Evolutionary conservation across 2,329 filamentous ascomycete species (phyloP), one percentile per base, ranked within the genome.

Genomic region (Colletotrichum cuscutae): DNA sequence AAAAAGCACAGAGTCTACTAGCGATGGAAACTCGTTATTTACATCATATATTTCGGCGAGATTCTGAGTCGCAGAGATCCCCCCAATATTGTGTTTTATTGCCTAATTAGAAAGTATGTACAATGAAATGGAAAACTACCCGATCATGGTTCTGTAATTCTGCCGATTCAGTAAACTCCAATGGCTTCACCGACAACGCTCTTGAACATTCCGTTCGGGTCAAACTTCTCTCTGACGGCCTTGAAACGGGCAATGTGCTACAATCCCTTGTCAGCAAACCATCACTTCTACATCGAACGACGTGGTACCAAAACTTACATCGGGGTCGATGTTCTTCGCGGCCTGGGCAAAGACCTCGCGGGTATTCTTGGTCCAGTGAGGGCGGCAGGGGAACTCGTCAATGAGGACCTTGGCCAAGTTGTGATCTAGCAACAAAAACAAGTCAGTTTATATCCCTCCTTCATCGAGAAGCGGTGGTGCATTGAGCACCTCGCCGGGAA

Each of bases 301-400:
- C 1, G 9, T 4, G 22, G 9, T 1, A 22, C 13, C 2, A 19
- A 2, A 3, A 77, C 82, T 80, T 71, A 83, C 83, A n/a, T 80
- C 76, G 0, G 84, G 82, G 72, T 88, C 86, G 24, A 88, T 74
- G 61, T 88, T 86, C 79, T 86, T 85, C 53, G 82, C 83, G 0
- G 84, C 78, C 58, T 83, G 81, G 62, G 80, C 76, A 64, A 87
- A 84, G 9, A 88, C 82, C 26, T 86, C 84, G 22, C 86, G 79
- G 4, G 85, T 87, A 75, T 88, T 88, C 80, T 88, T 88, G 12
- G 86, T 88, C 86, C 86, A 88, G 77, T 88, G 86, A 35, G 86
- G 86, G 5, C 86, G 81, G 76, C 84, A 86, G 0, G 86, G 85
- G 73, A 88, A 88, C 76, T 88, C 86, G 30, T 85, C 81, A 60